Evolutionary conservation across 345 rosid species (phyloP).

Genomic region (Populus deltoides): DNA sequence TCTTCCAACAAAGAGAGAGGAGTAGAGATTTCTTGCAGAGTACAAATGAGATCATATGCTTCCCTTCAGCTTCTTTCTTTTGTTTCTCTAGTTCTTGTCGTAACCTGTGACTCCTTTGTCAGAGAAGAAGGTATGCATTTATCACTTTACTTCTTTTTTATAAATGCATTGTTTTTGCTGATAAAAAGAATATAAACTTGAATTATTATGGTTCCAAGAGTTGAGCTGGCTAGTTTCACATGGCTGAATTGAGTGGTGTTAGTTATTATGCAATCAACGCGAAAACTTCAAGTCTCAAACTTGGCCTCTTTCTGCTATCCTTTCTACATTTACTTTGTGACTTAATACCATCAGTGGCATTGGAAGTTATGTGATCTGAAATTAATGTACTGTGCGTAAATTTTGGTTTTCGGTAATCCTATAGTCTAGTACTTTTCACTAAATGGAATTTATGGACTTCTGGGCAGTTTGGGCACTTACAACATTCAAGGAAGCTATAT

Average conservation of each 20-base stretch:
- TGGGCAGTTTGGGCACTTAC: conserved; percentile 62
- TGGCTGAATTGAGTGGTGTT: neutral
- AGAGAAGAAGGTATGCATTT: conserved; percentile 60
- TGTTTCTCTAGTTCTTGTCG: conserved; percentile 41
- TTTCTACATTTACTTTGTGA: conserved; percentile 12
- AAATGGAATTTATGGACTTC: conserved; percentile 15
- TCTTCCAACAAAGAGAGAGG: conserved; percentile 14
- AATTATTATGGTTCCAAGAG: neutral
- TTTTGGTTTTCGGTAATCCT: neutral
- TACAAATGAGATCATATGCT: conserved; percentile 40
- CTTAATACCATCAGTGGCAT: neutral
- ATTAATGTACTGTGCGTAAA: neutral
- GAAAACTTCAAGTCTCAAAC: neutral
- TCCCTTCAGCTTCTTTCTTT: conserved; percentile 41
- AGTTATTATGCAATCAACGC: neutral
- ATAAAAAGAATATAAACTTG: conserved; percentile 14
- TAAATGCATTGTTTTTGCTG: conserved; percentile 22
- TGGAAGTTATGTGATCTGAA: conserved; percentile 12
- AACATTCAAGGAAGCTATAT: conserved; percentile 79
- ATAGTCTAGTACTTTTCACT: conserved; percentile 15
- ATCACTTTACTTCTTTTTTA: conserved; percentile 12
- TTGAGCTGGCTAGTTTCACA: neutral
- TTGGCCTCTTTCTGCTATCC: neutral
- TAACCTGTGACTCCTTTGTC: conserved; percentile 49
- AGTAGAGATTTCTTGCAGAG: conserved; percentile 24